Evolutionary conservation across 371 early-diverging fungal species (phyloP).

Genomic region (Mucor racemosus): DNA sequence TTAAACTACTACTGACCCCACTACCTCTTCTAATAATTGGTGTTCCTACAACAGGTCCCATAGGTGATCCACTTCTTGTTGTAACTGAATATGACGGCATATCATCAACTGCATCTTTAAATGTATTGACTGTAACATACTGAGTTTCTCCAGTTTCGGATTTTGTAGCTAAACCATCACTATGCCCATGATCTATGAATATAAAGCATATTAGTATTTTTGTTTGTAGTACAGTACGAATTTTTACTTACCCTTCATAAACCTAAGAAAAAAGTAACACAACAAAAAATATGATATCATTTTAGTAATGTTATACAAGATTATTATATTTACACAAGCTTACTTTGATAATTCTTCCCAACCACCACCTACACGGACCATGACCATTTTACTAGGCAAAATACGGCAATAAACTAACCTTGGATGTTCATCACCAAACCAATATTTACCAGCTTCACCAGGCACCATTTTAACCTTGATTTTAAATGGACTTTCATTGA

Average conservation of each 20-base stretch:
- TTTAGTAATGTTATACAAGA: background rate
- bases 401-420: constrained; percentile 62
- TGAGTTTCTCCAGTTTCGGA: constrained; percentile 23
- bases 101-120: constrained; percentile 17
- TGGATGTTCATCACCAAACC: constrained; percentile 78
- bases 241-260: constrained; percentile 28
- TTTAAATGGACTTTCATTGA: constrained; percentile 58
- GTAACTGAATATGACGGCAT: constrained; percentile 22
- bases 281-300: constrained; percentile 3
- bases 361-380: constrained; percentile 85
- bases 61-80: constrained; percentile 27
- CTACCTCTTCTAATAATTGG: constrained; percentile 28
- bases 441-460: constrained; percentile 70
- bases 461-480: constrained; percentile 49
- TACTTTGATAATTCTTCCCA: constrained; percentile 71
- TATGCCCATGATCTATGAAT: constrained; percentile 28
- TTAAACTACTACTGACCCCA: constrained; percentile 26
- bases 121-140: constrained; percentile 23
- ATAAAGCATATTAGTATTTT: background rate
- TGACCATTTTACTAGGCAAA: constrained; percentile 70
- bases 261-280: constrained; percentile 7
- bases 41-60: constrained; percentile 23
- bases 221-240: background rate
- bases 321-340: background rate
- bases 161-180: constrained; percentile 26